These are phyloP conservation scores for Rhodocollybia butyracea DNA, from an alignment of 768 basidiomycete genomes.

Conservation along the genomic window DNA sequence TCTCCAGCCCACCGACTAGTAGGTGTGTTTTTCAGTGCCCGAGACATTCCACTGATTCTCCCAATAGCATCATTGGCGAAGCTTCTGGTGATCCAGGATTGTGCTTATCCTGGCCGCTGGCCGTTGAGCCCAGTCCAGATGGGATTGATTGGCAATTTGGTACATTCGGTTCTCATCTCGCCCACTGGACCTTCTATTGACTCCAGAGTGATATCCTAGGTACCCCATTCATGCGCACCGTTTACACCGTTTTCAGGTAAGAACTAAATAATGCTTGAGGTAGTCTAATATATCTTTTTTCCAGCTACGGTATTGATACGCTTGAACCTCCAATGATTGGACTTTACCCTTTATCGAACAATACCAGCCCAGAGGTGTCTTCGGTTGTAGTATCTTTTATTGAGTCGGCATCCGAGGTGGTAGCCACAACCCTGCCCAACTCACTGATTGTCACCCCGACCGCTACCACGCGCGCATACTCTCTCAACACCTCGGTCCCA, in stretches of 20 bases:
- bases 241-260: constrained; percentile 78
- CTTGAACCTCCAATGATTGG: constrained; percentile 79
- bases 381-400: constrained; percentile 46
- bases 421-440: constrained; percentile 71
- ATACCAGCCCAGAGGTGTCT: constrained; percentile 36
- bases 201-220: constrained; percentile 36
- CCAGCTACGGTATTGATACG: constrained; percentile 71
- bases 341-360: constrained; percentile 61
- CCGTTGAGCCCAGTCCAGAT: constrained; percentile 60
- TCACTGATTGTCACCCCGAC: constrained; percentile 63
- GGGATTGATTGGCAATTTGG: constrained; percentile 86
- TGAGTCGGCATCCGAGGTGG: constrained; percentile 59
- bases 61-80: constrained; percentile 71
- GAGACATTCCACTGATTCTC: too few species aligned
- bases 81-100: constrained; percentile 58
- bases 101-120: constrained; percentile 75
- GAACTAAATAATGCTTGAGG: constrained; percentile 3
- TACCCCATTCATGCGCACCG: constrained; percentile 65
- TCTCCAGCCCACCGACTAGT: constrained; percentile 74
- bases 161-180: constrained; percentile 20
- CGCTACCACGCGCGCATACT: constrained; percentile 59
- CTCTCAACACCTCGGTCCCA: constrained; percentile 64
- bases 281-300: constrained; percentile 4
- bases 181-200: not conserved
- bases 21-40: too few species aligned